Base-by-base conservation (phyloP, 306 rosid species). In the Cicer judaicum region DNA sequence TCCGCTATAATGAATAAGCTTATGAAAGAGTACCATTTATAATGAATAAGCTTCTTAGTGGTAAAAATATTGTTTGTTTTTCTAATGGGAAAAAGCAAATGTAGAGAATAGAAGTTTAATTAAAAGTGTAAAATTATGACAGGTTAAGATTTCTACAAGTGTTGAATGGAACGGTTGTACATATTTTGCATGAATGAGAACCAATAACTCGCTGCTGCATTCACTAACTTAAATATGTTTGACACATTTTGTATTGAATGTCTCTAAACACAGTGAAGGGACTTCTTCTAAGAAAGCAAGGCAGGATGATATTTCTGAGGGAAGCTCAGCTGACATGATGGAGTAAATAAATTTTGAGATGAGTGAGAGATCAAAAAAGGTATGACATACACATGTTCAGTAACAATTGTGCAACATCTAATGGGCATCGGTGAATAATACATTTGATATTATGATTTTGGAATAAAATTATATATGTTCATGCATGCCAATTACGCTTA, bases 351-450 rank as follows among this genome's bases (percentile, higher is more conserved):
- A 85, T 80, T 79, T 56, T 75, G 91, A 96, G 7, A 19, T n/a
- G 68, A 84, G 84, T 49, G 88, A 85, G 86, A 87, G 87, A 82
- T 81, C 89, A 15, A 88, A 82, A 79, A 73, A 86, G 95, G 95
- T 91, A 78, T 48, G 66, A 8, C 56, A 63, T 21, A 38, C 36
- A 50, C 64, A 10, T 83, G 60, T 74, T 59, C 12, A 3, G 38
- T 47, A 13, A 61, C 49, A 19, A 46, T 63, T 69, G 18, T 52
- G 60, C n/a, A 16, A 15, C 38, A 57, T 50, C 50, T n/a, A 71
- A 49, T 41, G 68, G 13, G 69, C 47, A 43, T 50, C 12, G 48
- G 52, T 72, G 61, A 73, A 40, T 49, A n/a, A 47, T 34, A 36
- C 48, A 41, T 57, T 57, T 49, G 34, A 41, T 50, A 47, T 72